Evolutionary conservation across 108 stramenopile species (phyloP), one percentile per base, ranked within the genome.

Genomic region (Conticribra weissflogii): DNA sequence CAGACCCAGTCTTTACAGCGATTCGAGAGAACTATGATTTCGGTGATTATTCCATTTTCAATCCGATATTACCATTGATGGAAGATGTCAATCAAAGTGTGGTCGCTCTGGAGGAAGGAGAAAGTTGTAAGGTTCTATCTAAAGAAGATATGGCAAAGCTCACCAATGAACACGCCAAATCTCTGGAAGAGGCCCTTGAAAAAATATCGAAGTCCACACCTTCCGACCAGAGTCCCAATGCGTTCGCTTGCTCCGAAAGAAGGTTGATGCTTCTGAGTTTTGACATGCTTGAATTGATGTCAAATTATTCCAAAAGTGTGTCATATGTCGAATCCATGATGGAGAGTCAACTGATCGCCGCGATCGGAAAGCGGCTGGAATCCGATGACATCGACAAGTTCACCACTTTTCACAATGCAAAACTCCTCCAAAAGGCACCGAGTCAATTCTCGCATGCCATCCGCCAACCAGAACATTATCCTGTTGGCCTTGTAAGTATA

Each of bases 361-460:
- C 91, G 15, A 87, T 95, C 63, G 94, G 94, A 18, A 95, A 90
- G 64, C 77, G 78, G 55, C 54, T 95, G 15, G 68, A 67, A 0
- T 8, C 77, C 0, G 47, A 65, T 17, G 90, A 92, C 58, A 76
- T 95, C 24, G 89, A 86, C 8, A 52, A 74, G 22, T 95, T 82
- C 72, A 71, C 89, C 61, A 64, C 28, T 19, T 83, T 61, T 62
- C 86, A 92, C 63, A 74, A 82, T 45, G 57, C 66, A 24, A 76
- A 60, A 50, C 52, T 95, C 60, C 84, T 90, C 14, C 36, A 47
- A 8, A 86, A 78, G 47, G 58, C 72, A 9, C 89, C 91, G 4
- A 60, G 63, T 41, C 86, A 88, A 17, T 92, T 95, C 49, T 84
- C 78, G n/a, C 86, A 86, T 54, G 80, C 89, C 30, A 68, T 95